Evolutionary conservation across 805 yeast genomes (phyloP), one percentile per base, ranked within the genome.

Genomic region (Cyberlindnera sargentensis): DNA sequence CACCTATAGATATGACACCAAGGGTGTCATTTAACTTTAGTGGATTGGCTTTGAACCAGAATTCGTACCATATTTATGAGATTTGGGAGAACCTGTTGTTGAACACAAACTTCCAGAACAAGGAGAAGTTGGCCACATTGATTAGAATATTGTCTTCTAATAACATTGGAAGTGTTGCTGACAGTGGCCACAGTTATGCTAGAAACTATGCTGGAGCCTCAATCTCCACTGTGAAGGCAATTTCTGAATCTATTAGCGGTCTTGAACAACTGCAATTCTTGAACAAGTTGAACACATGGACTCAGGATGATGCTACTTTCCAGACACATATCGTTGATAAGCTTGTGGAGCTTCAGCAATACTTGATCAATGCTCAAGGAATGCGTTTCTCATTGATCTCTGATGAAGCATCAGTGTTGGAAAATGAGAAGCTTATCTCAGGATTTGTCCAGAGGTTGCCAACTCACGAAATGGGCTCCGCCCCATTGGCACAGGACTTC

Each of bases 171-270:
- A 70, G 75, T 6, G 78, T 93, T 41, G 90, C 96, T 8, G 93
- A 90, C 45, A 70, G 84, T 44, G 99, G 99, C 1, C 97, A 93
- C 58, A 67, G 82, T 2, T 90, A 75, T 63, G 96, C 98, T 3
- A 73, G 79, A 51, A 70, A 79, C 5, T 75, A 68, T 53, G 81
- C 95, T 2, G 69, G 77, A 25, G 73, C 95, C 0, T 72, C 75
- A 28, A 62, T 88, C 4, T 78, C 88, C 2, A 66, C 75, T 1
- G 70, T 79, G 20, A 78, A 77, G 42, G 71, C 78, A 5, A 70
- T 89, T 20, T 70, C 70, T 42, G 95, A 91, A 55, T 56, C 67
- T 8, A 62, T 89, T 11, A 64, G 73, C 31, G 98, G 98, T n/a
- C 68, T 93, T 41, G 75, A 76, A 36, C 96, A 90, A 56, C 73